phyloP scores from a whole-genome alignment of 176 grass and related monocot genomes.

The Otatea glauca region DNA sequence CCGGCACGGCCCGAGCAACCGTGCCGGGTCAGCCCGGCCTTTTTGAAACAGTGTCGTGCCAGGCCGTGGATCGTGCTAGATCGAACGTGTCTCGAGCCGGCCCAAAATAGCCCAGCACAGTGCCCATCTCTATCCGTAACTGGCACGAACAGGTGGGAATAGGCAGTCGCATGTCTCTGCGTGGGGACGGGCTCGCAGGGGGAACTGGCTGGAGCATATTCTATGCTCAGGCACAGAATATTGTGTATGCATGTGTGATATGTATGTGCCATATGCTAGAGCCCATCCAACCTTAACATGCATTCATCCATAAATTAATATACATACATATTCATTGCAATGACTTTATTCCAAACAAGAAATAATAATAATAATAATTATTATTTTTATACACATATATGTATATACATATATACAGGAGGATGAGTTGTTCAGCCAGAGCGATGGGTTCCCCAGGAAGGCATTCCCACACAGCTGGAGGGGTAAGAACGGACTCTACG shows the following conservation, averaged over 20 bases:
- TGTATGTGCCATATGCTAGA: not conserved
- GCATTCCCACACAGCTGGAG: slow-evolving; percentile 77
- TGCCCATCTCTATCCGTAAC: too few relatives aligned
- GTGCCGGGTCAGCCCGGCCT: too few relatives aligned
- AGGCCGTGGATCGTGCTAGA: too few relatives aligned
- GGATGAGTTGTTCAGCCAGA: slow-evolving; percentile 65
- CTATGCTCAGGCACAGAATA: too few relatives aligned
- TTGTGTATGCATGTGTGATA: not conserved
- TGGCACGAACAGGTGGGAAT: too few relatives aligned
- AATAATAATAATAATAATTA: not conserved
- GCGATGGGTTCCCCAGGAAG: slow-evolving; percentile 65
- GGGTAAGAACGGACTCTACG: slow-evolving; percentile 72
- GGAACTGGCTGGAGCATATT: too few relatives aligned
- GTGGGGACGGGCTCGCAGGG: too few relatives aligned
- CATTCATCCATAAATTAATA: not conserved
- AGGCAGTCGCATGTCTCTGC: too few relatives aligned
- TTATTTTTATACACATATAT: not conserved
- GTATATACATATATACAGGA: slow-evolving; percentile 40
- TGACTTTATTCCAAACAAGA: not conserved
- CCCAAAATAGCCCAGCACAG: too few relatives aligned
- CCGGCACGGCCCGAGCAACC: too few relatives aligned
- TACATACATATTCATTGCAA: not conserved
- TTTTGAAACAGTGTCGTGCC: too few relatives aligned
- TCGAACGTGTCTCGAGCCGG: too few relatives aligned
- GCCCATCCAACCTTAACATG: not conserved